Base-by-base conservation (phyloP, 2,329 filamentous ascomycete genomes). In the Aphanoascus verrucosus region DNA sequence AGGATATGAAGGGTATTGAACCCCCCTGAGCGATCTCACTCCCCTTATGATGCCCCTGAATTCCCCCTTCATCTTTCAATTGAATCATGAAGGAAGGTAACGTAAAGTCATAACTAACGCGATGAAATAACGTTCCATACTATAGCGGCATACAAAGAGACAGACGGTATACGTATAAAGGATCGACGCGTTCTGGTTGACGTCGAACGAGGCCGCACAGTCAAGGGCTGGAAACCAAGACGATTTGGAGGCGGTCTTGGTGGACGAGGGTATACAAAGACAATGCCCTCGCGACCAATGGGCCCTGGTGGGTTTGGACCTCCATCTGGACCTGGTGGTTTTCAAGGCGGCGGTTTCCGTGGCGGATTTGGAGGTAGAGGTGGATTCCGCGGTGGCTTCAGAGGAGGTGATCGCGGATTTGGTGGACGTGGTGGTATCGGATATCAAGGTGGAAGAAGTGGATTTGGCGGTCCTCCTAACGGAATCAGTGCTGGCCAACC, bases 1-100 rank as follows among this genome's bases (percentile, higher is more conserved):
- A 91, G 72, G 93, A 97, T 69, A 96, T 97, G 90, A 94, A 94
- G 88, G 89, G 90, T 96, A 94, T 59, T 56, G 42, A 50, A 54
- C 68, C 66, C 68, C 66, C 70, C 68, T 65, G 60, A 64, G 61
- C 61, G 62, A 63, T 62, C 62, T 66, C 67, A 60, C 54, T 44
- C 48, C 56, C 58, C 57, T 61, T 55, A 28, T 28, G 23, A 28
- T n/a, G n/a, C 58, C 56, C 55, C 60, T 55, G 56, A 56, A 57
- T 49, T 56, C 60, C 60, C 58, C 56, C 58, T 53, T 37, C 37
- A 46, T 48, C 40, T 47, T 17, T 20, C 32, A 19, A 19, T 34
- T 37, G 52, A 40, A 23, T 50, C 46, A 47, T 49, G 28, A 59
- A 57, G 58, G 56, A 63, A 65, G 62, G 60, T 58, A 54, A 57